Evolutionary conservation across 768 basidiomycete species (phyloP), one percentile per base, ranked within the genome.

Genomic region (Leccinellum rugosiceps): DNA sequence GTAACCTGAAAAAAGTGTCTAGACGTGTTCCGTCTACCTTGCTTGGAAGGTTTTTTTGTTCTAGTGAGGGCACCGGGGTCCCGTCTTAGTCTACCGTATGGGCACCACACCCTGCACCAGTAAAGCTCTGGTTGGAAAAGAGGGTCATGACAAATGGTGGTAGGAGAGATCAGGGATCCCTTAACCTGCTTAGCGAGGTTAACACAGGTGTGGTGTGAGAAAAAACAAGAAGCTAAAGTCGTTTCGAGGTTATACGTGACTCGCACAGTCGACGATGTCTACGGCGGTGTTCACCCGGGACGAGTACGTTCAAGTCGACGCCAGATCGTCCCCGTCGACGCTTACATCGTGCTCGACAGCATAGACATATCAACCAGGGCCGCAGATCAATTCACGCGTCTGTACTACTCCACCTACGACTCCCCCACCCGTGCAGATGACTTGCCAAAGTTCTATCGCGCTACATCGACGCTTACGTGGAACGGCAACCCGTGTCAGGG

Each of bases 341-440:
- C 41, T 43, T 19, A 43, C 41, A 43, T 43, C 41, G 41, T 19
- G 41, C 19, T 6, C 41, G 41, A 43, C 70, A 94, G 91, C 65
- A 87, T 93, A 69, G 89, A 92, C 72, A 89, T 93, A 61, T 88
- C 90, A 41, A 90, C 88, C 19, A 79, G 90, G 46, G 90, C 91
- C 15, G 91, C 92, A 44, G 88, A 92, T 65, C 80, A 85, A 62
- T 94, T 94, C 70, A 87, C 87, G 47, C 85, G 87, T 58, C 79
- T 93, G 31, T 94, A 90, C 70, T 94, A 94, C 70, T 75, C 82
- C 41, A 82, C 90, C 0, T 92, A 92, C 73, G 91, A 94, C 74
- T 89, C 90, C 4, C 72, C 82, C 53, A 84, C 85, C n/a, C 86
- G 91, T 43, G 79, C 84, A 23, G 81, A 84, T 52, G 88, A 91